phyloP scores from a whole-genome alignment of 768 basidiomycete species.

The Pisolithus albus region DNA sequence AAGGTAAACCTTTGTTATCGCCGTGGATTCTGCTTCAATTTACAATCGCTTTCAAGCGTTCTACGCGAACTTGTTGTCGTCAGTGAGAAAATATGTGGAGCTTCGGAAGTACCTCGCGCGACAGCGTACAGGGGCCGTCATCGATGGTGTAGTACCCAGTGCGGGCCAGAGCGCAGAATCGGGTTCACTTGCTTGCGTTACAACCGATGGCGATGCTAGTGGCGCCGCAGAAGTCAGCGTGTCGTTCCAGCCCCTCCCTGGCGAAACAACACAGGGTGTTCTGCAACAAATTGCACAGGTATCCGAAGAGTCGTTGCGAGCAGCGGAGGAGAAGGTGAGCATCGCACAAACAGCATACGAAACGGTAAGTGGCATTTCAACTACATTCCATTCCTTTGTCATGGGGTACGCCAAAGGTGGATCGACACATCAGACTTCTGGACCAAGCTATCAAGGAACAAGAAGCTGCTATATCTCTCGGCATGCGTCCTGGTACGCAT shows the following conservation, averaged over 20 bases:
- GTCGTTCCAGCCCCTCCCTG: conserved; percentile 13
- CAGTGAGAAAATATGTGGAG: conserved; percentile 42
- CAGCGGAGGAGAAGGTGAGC: conserved; percentile 73
- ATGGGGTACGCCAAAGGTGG: conserved; percentile 42
- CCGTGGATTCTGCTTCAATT: conserved; percentile 3
- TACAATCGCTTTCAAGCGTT: conserved; percentile 27
- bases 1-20: conserved; percentile 33
- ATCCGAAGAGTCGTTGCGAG: conserved; percentile 52
- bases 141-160: background rate
- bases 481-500: conserved; percentile 47
- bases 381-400: background rate
- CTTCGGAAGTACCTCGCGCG: conserved; percentile 26
- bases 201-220: background rate
- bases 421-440: conserved; percentile 70
- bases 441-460: conserved; percentile 68
- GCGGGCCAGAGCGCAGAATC: background rate
- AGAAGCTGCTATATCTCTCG: conserved; percentile 48
- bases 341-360: conserved; percentile 66
- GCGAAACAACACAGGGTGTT: conserved; percentile 40
- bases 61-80: conserved; percentile 35
- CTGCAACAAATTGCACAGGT: conserved; percentile 54
- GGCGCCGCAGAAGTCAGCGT: background rate
- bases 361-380: conserved; percentile 40
- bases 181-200: background rate
- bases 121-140: background rate